Evolutionary conservation across 1,139 yeast species (phyloP), one percentile per base, ranked within the genome.

Genomic region (Saccharomyces hybrid): DNA sequence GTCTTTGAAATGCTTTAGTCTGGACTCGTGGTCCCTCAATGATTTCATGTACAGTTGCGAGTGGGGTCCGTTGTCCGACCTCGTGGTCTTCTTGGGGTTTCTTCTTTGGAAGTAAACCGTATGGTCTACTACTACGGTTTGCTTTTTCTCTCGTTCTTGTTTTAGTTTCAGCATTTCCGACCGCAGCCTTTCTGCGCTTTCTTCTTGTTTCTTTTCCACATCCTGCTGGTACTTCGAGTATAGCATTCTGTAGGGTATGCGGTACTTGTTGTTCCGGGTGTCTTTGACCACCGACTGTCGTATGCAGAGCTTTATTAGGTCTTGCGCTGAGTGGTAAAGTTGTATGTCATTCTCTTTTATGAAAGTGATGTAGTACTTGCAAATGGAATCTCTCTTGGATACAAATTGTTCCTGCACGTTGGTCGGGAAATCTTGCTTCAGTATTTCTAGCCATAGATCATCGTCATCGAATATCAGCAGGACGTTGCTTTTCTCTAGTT

Each of bases 401-500:
- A 59, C 56, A 50, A 48, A 66, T 16, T 59, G 53, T 27, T 63
- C 66, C 46, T 59, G 63, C 4, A 61, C 62, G 54, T 63, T 61
- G 8, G 73, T 76, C 4, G 84, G 81, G 60, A 80, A 82, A 54
- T 82, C 84, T 55, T 70, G 74, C 51, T 68, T 70, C 4, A 81
- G 63, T 16, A 80, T 64, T 1, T 61, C 59, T 3, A 61, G 62
- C 87, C 87, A 82, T n/a, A 80, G 59, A 41, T 69, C 73, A 57
- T 81, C 85, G 53, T 80, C 77, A 46, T 76, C 78, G 11, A 83
- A 78, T 4, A 71, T 64, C 13, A 80, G 60, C 31, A 70, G 72
- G 0, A 79, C 76, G 58, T 82, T 78, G 31, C 61, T 64, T 7
- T 58, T 55, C 63, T 82, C 87, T 4, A 81, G 64, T 26, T 65